A percentile compares a stretch with the other conserved stretches of the same genome.
These are phyloP conservation scores for Cladosporium sp. DNA, from an alignment of 2,329 filamentous ascomycete genomes.

Conservation along the genomic window DNA sequence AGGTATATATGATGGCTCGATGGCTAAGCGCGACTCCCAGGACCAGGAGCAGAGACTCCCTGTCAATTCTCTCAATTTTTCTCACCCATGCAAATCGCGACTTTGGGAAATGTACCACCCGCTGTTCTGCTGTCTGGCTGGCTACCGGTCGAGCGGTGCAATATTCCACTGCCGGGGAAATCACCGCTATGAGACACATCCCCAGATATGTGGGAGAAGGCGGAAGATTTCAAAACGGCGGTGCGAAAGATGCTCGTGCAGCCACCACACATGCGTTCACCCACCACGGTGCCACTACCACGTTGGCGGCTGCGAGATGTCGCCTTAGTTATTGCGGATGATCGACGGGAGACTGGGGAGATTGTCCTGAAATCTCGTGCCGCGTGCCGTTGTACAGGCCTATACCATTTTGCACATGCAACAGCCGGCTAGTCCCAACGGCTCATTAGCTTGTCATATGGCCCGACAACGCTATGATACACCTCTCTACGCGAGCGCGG, in stretches of 20 bases:
- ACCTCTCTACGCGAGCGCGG: not conserved
- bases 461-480: constrained; percentile 14
- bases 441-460: constrained; percentile 17
- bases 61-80: not conserved
- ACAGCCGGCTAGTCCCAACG: constrained; percentile 16
- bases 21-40: not conserved
- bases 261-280: constrained; percentile 13
- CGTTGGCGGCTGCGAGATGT: not conserved
- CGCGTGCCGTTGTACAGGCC: constrained; percentile 10
- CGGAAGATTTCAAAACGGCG: not conserved
- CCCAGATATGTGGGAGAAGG: not conserved
- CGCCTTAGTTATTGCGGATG: constrained; percentile 4
- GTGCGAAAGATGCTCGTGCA: not conserved
- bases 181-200: constrained; percentile 7
- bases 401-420: constrained; percentile 14
- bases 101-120: not conserved
- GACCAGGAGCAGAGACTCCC: not conserved
- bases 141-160: not conserved
- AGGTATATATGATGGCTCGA: not conserved
- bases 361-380: constrained; percentile 17
- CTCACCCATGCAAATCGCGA: not conserved
- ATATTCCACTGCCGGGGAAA: not conserved
- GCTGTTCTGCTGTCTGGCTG: not conserved
- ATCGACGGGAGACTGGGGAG: constrained; percentile 17
- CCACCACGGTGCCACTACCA: not conserved